Evolutionary conservation across 2,329 filamentous ascomycete genomes (phyloP).

Genomic region (Ophiocordyceps camponoti-saundersi): DNA sequence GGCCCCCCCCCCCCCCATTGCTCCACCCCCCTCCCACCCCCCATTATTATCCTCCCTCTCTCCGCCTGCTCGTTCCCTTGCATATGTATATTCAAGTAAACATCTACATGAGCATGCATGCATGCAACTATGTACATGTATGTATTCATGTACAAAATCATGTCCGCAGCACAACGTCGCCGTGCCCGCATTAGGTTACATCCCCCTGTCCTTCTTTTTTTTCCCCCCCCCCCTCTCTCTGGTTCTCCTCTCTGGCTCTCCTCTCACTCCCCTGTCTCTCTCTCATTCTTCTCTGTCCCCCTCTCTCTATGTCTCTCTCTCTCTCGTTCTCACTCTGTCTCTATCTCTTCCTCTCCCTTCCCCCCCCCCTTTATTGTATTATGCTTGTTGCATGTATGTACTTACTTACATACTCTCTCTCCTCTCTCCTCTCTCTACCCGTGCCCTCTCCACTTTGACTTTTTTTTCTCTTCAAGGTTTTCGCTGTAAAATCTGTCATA

Average conservation of each 20-base stretch:
- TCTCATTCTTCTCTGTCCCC: slow-evolving; percentile 3
- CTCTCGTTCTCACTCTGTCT: background rate
- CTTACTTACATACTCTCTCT: background rate
- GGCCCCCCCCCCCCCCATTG: background rate
- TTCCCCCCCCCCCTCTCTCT: slow-evolving; percentile 5
- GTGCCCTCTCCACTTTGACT: slow-evolving; percentile 2
- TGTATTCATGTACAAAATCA: background rate
- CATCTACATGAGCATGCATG: background rate
- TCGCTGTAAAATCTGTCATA: slow-evolving; percentile 1
- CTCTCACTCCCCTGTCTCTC: slow-evolving; percentile 3
- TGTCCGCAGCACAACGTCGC: too few species aligned
- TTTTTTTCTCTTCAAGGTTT: background rate
- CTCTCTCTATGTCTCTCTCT: background rate
- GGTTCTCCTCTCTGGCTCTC: slow-evolving; percentile 3
- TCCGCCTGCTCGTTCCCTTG: background rate
- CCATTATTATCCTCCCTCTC: background rate
- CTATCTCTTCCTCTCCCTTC: slow-evolving; percentile 3
- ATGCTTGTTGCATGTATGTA: background rate
- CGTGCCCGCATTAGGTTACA: too few species aligned
- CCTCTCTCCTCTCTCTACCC: background rate
- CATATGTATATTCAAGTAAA: background rate
- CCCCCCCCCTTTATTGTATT: slow-evolving; percentile 4
- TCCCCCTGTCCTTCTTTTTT: too few species aligned
- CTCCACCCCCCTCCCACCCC: background rate
- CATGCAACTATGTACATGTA: background rate